Conservation (phyloP, 2,329 filamentous ascomycete genomes). For the Neofusicoccum sp. region DNA sequence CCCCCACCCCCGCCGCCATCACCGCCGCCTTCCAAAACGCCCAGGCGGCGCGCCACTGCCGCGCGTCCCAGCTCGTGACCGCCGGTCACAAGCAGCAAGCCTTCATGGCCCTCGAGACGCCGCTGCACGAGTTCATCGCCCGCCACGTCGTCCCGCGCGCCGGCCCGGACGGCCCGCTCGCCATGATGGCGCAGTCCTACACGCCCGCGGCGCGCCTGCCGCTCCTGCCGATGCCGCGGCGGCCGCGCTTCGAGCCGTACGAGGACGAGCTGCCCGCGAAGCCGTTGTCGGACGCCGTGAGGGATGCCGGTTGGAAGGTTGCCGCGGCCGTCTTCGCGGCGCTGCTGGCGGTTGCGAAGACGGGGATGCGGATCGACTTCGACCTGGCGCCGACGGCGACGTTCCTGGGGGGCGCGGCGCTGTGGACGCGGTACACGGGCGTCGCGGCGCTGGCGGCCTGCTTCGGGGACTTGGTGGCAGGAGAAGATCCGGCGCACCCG, state of each 20-base stretch:
- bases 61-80: not conserved
- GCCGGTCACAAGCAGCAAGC: not conserved
- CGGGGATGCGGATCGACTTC: not conserved
- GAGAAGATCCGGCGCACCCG: not conserved
- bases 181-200: not conserved
- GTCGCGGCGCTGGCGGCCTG: not conserved
- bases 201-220: not conserved
- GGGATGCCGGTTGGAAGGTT: not conserved
- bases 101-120: constrained; percentile 3
- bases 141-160: constrained; percentile 12
- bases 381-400: not conserved
- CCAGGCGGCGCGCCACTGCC: not conserved
- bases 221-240: not conserved
- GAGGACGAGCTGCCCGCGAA: constrained; percentile 16
- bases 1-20: not conserved
- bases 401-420: not conserved
- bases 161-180: not conserved
- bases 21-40: not conserved
- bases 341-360: not conserved
- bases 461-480: not conserved
- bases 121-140: not conserved
- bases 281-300: not conserved
- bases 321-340: not conserved
- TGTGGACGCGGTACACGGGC: not conserved
- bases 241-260: constrained; percentile 10